Base-by-base conservation (phyloP, 2,329 filamentous ascomycete genomes). In the Aspergillus udagawae region DNA sequence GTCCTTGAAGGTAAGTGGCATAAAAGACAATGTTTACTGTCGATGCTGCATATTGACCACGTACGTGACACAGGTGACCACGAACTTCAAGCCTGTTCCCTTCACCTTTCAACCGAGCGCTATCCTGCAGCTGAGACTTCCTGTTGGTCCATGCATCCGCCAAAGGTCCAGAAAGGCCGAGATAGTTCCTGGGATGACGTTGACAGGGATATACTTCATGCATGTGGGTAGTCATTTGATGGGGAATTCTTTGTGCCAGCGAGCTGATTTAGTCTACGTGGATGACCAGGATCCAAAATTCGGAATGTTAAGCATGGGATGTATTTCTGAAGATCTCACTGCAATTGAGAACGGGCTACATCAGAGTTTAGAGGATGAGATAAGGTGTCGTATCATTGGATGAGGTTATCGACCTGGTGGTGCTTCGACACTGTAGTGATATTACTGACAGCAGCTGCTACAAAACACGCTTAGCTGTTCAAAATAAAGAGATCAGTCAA, bases 151-250 rank as follows among this genome's bases (percentile, higher is more conserved):
- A 47, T 55, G 52, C n/a, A 28, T 56, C 5, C 55, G 47, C 25
- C 53, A 52, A 41, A 61, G 38, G 44, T 21, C 53, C 2, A 57
- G 42, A 49, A 63, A 55, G 29, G 49, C 58, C 6, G 50, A 57
- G 35, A 59, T 65, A 12, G 27, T 38, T 10, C 52, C 53, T 4
- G 61, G 56, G 7, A 56, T 42, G 14, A 64, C 64, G 12, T 58
- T 66, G 41, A 66, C 60, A 10, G 64, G 64, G 32, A 57, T 66
- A 53, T 65, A 63, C 48, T 53, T 61, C 21, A 65, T 61, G 55
- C 56, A 64, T 54, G 63, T 65, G 59, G 38, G 61, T 60, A 17
- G 14, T 38, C 14, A 38, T 6, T 38, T 3, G 8, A 7, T 38
- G 14, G 32, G n/a, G 14, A 17, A 17, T 38, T 38, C 28, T 17